These are phyloP conservation scores for Acanthamoeba triangularis DNA, from an alignment of 208 protist genomes.

Conservation along the genomic window DNA sequence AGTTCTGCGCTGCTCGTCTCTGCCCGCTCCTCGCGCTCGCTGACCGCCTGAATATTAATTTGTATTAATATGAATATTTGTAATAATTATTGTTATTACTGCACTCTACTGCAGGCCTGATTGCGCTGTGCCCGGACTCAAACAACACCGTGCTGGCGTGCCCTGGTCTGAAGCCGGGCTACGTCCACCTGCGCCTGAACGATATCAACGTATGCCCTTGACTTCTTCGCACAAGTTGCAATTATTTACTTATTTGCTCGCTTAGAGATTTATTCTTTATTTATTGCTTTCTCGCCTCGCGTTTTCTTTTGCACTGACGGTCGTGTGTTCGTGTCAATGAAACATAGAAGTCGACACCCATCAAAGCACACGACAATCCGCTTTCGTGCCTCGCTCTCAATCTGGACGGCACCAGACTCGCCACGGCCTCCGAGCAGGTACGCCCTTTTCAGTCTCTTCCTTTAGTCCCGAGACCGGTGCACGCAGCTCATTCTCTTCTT, in stretches of 20 bases:
- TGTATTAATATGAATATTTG: not conserved
- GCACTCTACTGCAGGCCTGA: conserved; percentile 83
- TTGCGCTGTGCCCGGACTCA: conserved; percentile 89
- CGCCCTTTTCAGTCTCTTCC: not conserved
- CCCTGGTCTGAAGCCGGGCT: conserved; percentile 90
- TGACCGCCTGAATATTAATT: not conserved
- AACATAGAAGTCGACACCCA: conserved; percentile 74
- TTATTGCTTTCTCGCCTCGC: no score
- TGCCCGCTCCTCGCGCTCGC: not conserved
- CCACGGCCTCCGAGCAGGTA: conserved; percentile 93
- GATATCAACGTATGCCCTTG: conserved; percentile 84
- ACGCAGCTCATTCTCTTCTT: not conserved
- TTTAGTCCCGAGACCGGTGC: no score
- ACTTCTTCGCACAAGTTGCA: not conserved
- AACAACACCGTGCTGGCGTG: conserved; percentile 90
- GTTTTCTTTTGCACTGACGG: not conserved
- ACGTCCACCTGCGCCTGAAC: conserved; percentile 91
- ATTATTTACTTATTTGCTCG: conserved; percentile 47
- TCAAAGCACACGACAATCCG: conserved; percentile 92
- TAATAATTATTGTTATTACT: not conserved
- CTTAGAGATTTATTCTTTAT: not conserved
- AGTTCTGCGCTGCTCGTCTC: not conserved
- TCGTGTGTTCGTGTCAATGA: not conserved
- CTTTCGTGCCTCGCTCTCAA: conserved; percentile 93
- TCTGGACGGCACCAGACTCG: conserved; percentile 92